Evolutionary conservation across 2,329 filamentous ascomycete genomes (phyloP).

Genomic region (Graphilbum fragrans): DNA sequence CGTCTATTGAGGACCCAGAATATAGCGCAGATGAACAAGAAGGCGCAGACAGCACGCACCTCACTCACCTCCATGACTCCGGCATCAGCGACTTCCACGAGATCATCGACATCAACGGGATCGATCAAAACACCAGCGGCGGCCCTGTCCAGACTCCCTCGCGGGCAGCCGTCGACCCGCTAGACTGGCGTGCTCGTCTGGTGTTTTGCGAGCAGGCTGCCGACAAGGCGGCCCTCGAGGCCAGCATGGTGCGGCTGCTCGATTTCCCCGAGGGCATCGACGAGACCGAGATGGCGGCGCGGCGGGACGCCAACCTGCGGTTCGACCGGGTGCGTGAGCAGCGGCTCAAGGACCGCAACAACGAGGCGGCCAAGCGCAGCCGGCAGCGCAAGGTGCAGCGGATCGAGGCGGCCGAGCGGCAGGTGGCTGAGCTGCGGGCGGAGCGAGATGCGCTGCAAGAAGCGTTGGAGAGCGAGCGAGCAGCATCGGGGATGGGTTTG

Average conservation of each 20-base stretch:
- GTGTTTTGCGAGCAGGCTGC: conserved; percentile 9
- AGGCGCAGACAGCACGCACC: neutral
- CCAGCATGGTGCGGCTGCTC: conserved; percentile 10
- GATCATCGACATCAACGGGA: neutral
- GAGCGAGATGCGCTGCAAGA: conserved; percentile 1
- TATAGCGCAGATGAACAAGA: too few species aligned
- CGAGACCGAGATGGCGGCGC: conserved; percentile 6
- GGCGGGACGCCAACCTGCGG: conserved; percentile 10
- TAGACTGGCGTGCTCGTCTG: conserved; percentile 11
- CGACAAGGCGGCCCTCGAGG: conserved; percentile 8
- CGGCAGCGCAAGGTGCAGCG: conserved; percentile 11
- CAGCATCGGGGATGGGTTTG: too few species aligned
- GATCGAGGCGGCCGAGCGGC: conserved; percentile 9
- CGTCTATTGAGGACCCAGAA: too few species aligned
- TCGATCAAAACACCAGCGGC: neutral
- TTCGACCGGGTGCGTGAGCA: conserved; percentile 12
- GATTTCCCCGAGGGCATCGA: conserved; percentile 8
- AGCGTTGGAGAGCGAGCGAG: conserved; percentile 1
- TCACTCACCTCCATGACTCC: too few species aligned
- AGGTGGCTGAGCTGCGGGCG: conserved; percentile 2
- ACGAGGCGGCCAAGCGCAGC: conserved; percentile 13
- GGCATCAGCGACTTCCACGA: neutral
- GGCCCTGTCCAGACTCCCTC: neutral
- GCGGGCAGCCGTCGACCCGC: conserved; percentile 1
- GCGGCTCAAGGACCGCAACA: conserved; percentile 13